Percentiles rank a stretch among this genome's conserved stretches.
Conservation (phyloP, 495 filamentous ascomycete genomes). For the Aspergillus carlsbadensis region DNA sequence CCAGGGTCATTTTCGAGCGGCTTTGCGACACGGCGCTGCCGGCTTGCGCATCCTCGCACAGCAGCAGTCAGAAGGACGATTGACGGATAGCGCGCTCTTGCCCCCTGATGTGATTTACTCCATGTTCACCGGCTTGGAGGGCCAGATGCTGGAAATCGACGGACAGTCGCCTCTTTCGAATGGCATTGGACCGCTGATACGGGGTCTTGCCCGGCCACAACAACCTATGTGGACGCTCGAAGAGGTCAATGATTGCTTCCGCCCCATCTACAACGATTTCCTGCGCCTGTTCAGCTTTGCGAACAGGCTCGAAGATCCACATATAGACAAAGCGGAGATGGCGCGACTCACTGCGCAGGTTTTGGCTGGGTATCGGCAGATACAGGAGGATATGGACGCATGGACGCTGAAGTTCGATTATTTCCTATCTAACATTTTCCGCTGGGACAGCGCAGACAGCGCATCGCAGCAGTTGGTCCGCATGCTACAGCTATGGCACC, state of each 20-base stretch:
- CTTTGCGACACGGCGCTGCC: constrained; percentile 46
- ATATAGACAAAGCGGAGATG: no score
- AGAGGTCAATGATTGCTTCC: not conserved
- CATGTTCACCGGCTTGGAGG: no score
- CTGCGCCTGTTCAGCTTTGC: not conserved
- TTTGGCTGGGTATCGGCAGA: no score
- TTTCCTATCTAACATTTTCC: not conserved
- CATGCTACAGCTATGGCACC: constrained; percentile 16
- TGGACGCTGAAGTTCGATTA: not conserved
- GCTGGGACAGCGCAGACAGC: not conserved
- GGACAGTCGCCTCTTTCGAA: no score
- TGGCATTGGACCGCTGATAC: no score
- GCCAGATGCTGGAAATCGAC: no score
- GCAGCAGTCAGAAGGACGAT: constrained; percentile 8
- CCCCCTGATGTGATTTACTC: no score
- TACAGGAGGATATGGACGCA: no score
- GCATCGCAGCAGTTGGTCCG: not conserved
- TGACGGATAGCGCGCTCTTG: not conserved
- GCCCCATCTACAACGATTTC: not conserved
- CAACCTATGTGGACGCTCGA: not conserved
- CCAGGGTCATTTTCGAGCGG: constrained; percentile 44
- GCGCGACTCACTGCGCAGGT: no score
- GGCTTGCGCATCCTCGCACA: constrained; percentile 33
- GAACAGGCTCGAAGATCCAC: no score
- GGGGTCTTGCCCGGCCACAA: not conserved